Evolutionary conservation across 2,329 filamentous ascomycete species (phyloP).

Genomic region (Diplocarpon rosae): DNA sequence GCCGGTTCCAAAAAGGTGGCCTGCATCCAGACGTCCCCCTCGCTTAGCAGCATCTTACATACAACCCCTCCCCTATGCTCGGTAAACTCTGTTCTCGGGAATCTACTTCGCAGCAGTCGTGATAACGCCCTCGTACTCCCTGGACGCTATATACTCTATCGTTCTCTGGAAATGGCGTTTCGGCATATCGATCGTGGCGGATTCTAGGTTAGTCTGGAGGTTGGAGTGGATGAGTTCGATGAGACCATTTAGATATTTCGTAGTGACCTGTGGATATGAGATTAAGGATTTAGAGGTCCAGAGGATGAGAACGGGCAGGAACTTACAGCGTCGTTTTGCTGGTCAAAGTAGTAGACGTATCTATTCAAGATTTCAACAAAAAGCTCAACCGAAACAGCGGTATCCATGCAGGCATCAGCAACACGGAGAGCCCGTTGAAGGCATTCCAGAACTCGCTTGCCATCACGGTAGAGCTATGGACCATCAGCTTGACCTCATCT

Average conservation of each 20-base stretch:
- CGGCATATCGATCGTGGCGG: conserved; percentile 74
- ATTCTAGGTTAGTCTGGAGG: conserved; percentile 72
- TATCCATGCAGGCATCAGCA: conserved; percentile 98
- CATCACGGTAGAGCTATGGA: conserved; percentile 80
- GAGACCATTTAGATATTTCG: conserved; percentile 93
- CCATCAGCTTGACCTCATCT: conserved; percentile 13
- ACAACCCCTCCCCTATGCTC: background rate
- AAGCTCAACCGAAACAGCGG: conserved; percentile 88
- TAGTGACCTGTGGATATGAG: conserved; percentile 54
- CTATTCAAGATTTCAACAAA: conserved; percentile 98
- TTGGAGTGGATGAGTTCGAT: conserved; percentile 99
- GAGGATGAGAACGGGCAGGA: background rate
- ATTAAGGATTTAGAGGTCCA: conserved; percentile 8
- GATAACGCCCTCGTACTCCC: conserved; percentile 89
- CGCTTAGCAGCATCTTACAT: conserved; percentile 15
- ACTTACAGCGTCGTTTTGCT: conserved; percentile 86
- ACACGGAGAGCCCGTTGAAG: conserved; percentile 90
- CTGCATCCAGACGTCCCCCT: too few relatives aligned
- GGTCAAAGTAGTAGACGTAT: conserved; percentile 99
- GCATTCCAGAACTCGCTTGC: conserved; percentile 93
- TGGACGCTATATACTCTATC: conserved; percentile 80
- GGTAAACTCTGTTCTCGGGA: background rate
- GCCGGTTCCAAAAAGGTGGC: too few relatives aligned
- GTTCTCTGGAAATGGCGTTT: conserved; percentile 92
- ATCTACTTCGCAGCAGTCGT: conserved; percentile 24